Percentiles rank a stretch among this genome's conserved stretches.
These are phyloP conservation scores for Apophysomyces variabilis DNA, from an alignment of 371 early-diverging fungal species.

Conservation along the genomic window DNA sequence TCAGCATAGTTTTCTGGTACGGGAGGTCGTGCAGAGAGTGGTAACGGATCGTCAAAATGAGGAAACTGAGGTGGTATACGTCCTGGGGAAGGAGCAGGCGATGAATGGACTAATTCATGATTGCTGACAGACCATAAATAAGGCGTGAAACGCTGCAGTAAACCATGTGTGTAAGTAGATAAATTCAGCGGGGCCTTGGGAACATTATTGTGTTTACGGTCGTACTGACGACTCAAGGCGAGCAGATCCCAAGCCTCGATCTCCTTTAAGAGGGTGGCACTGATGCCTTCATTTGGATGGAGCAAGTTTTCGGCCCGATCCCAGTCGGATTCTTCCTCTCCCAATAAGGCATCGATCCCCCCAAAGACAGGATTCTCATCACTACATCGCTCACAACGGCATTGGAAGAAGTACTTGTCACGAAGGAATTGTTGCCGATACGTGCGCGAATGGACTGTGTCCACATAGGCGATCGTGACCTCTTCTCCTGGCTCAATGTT, in stretches of 20 bases:
- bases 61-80: slow-evolving; percentile 13
- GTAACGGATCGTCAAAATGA: slow-evolving; percentile 42
- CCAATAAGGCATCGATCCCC: slow-evolving; percentile 39
- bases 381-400: slow-evolving; percentile 73
- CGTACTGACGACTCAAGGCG: slow-evolving; percentile 30
- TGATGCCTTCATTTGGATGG: slow-evolving; percentile 4
- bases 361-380: slow-evolving; percentile 30
- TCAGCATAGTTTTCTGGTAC: slow-evolving; percentile 33
- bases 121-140: slow-evolving; percentile 39
- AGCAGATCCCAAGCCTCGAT: slow-evolving; percentile 42
- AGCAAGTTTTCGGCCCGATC: slow-evolving; percentile 30
- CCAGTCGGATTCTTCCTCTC: slow-evolving; percentile 44
- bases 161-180: slow-evolving; percentile 33
- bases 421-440: slow-evolving; percentile 59
- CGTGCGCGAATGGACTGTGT: slow-evolving; percentile 63
- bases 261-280: slow-evolving; percentile 17
- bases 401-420: slow-evolving; percentile 78
- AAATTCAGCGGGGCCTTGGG: slow-evolving; percentile 33
- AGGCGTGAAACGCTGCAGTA: slow-evolving; percentile 35
- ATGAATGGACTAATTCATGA: slow-evolving; percentile 13
- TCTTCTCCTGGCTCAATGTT: slow-evolving; percentile 71
- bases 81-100: slow-evolving; percentile 12
- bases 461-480: slow-evolving; percentile 80
- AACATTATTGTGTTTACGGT: slow-evolving; percentile 29
- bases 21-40: slow-evolving; percentile 28